These are phyloP conservation scores for Auriscalpium microsporum DNA, from an alignment of 768 basidiomycete genomes.

Conservation along the genomic window DNA sequence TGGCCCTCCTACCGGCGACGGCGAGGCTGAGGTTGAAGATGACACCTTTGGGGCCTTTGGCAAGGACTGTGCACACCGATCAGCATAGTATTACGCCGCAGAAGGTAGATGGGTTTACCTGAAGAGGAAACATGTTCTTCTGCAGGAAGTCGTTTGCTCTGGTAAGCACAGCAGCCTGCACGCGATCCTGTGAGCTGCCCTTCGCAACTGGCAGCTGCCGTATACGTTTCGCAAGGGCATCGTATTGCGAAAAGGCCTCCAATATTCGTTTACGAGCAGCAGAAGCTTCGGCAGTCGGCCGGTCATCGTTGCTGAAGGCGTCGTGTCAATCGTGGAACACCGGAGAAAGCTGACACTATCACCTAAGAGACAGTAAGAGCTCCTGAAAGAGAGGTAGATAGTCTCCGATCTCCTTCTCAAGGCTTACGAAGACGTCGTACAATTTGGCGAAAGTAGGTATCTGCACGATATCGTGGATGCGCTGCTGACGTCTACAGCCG, in stretches of 20 bases:
- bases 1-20: conserved; percentile 14
- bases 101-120: conserved; percentile 34
- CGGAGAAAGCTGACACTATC: conserved; percentile 13
- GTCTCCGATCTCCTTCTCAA: conserved; percentile 90
- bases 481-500: conserved; percentile 62
- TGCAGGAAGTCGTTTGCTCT: conserved; percentile 77
- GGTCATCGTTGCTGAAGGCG: conserved; percentile 31
- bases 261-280: conserved; percentile 72
- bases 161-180: conserved; percentile 74
- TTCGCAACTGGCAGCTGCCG: conserved; percentile 57
- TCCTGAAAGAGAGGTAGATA: conserved; percentile 85
- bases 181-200: conserved; percentile 70
- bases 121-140: conserved; percentile 83
- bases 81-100: background rate
- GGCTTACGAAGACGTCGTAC: conserved; percentile 50
- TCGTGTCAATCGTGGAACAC: conserved; percentile 12
- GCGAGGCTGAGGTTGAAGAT: conserved; percentile 10
- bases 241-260: conserved; percentile 83
- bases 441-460: conserved; percentile 3
- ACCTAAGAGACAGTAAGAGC: conserved; percentile 65
- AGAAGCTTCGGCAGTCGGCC: conserved; percentile 59
- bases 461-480: conserved; percentile 44
- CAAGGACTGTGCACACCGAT: conserved; percentile 25
- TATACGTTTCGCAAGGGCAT: conserved; percentile 80
- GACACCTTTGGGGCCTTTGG: conserved; percentile 38